phyloP scores from a whole-genome alignment of 2,329 filamentous ascomycete genomes.

The Aureobasidium melanogenum region DNA sequence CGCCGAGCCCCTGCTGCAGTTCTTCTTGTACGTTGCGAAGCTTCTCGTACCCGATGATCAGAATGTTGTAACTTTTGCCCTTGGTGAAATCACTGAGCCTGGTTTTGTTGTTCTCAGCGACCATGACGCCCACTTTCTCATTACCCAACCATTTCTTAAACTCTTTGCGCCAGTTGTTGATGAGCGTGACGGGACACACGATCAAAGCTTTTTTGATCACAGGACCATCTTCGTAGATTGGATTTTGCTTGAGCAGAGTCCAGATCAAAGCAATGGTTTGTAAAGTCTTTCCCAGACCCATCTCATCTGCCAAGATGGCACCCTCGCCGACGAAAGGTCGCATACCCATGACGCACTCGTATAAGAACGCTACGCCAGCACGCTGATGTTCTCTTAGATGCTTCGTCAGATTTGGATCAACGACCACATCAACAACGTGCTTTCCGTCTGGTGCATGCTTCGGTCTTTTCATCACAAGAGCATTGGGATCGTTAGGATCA shows the following conservation, averaged over 20 bases:
- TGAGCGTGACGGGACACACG: conserved; percentile 63
- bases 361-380: conserved; percentile 61
- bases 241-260: conserved; percentile 65
- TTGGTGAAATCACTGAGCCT: conserved; percentile 60
- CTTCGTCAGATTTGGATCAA: conserved; percentile 57
- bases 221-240: conserved; percentile 48
- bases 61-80: conserved; percentile 58
- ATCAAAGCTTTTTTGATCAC: conserved; percentile 63
- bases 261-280: conserved; percentile 64
- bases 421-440: conserved; percentile 61
- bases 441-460: conserved; percentile 49
- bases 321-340: conserved; percentile 56
- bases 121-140: conserved; percentile 60
- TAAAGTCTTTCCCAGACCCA: conserved; percentile 66
- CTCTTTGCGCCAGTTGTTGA: conserved; percentile 65
- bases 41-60: conserved; percentile 69
- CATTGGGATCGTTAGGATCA: conserved; percentile 50
- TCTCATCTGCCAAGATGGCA: conserved; percentile 65
- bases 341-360: conserved; percentile 70
- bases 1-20: conserved; percentile 50
- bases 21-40: conserved; percentile 57
- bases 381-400: conserved; percentile 59
- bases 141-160: conserved; percentile 67
- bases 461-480: conserved; percentile 60
- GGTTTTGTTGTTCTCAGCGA: conserved; percentile 52